A percentile compares a stretch with the other conserved stretches of the same genome.
These are phyloP conservation scores for Oenanthe javanica DNA, from an alignment of 140 eudicot species.

Conservation along the genomic window DNA sequence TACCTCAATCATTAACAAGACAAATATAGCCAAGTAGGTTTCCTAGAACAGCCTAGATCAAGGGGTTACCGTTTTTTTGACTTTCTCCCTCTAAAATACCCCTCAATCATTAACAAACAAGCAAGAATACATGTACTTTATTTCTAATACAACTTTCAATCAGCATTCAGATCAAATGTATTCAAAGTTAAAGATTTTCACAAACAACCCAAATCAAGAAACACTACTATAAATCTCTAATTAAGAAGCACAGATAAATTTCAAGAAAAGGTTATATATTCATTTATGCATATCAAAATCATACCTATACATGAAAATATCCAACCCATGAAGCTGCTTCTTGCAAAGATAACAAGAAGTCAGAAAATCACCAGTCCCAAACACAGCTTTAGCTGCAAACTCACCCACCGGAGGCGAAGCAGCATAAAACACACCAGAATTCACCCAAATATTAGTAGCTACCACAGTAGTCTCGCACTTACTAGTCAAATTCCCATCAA, in stretches of 20 bases:
- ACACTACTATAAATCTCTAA: too few species aligned
- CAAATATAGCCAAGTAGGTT: too few species aligned
- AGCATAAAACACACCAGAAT: slow-evolving; percentile 19
- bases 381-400: slow-evolving; percentile 15
- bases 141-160: not conserved
- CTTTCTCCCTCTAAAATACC: not conserved
- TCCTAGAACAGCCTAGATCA: too few species aligned
- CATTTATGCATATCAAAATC: not conserved
- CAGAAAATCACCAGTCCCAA: slow-evolving; percentile 47
- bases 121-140: not conserved
- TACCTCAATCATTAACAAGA: too few species aligned
- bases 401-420: slow-evolving; percentile 34
- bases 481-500: slow-evolving; percentile 36
- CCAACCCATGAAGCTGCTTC: slow-evolving; percentile 85
- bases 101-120: not conserved
- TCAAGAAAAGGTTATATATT: not conserved
- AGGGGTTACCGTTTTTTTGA: not conserved
- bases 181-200: not conserved
- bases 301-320: slow-evolving; percentile 89
- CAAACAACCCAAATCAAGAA: not conserved
- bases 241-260: not conserved
- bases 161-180: not conserved
- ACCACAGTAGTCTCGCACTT: slow-evolving; percentile 14
- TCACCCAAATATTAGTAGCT: not conserved
- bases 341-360: slow-evolving; percentile 57